Evolutionary conservation across 495 filamentous ascomycete species (phyloP).

Genomic region (Massariosphaeria phaeospora): DNA sequence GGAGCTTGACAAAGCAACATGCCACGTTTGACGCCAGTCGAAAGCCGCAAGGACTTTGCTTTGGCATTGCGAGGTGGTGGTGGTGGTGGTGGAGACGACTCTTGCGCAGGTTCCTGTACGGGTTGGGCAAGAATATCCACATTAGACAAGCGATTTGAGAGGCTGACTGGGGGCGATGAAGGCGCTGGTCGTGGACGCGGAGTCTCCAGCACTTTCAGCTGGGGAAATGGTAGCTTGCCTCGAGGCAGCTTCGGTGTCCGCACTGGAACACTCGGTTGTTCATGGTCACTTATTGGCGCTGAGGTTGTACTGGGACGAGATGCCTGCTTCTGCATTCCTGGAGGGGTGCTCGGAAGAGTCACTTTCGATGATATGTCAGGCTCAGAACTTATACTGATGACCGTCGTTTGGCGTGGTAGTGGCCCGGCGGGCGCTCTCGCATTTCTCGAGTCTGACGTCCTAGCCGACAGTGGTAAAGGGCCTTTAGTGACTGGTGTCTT

Average conservation of each 20-base stretch:
- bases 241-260: conserved; percentile 1
- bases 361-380: conserved; percentile 26
- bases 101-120: not conserved
- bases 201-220: not conserved
- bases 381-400: conserved; percentile 35
- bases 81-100: not conserved
- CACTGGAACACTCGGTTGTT: not conserved
- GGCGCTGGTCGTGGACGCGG: conserved; percentile 2
- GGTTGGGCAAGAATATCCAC: conserved; percentile 2
- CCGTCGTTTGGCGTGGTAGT: conserved; percentile 1
- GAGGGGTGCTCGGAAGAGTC: conserved; percentile 29
- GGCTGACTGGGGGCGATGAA: conserved; percentile 27
- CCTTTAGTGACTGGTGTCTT: not conserved
- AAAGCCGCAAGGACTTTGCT: conserved; percentile 27
- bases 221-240: conserved; percentile 9
- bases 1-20: conserved; percentile 23
- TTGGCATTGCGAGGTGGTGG: conserved; percentile 21
- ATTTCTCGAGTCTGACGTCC: conserved; percentile 26
- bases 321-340: not conserved
- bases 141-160: conserved; percentile 21
- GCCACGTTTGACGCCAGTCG: conserved; percentile 8
- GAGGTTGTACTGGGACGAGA: not conserved
- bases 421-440: not conserved
- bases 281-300: not conserved
- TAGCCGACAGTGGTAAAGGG: conserved; percentile 25